A percentile compares a stretch with the other conserved stretches of the same genome.
Evolutionary conservation across 345 rosid genomes (phyloP).

Genomic region (Capsella bursapastoris): DNA sequence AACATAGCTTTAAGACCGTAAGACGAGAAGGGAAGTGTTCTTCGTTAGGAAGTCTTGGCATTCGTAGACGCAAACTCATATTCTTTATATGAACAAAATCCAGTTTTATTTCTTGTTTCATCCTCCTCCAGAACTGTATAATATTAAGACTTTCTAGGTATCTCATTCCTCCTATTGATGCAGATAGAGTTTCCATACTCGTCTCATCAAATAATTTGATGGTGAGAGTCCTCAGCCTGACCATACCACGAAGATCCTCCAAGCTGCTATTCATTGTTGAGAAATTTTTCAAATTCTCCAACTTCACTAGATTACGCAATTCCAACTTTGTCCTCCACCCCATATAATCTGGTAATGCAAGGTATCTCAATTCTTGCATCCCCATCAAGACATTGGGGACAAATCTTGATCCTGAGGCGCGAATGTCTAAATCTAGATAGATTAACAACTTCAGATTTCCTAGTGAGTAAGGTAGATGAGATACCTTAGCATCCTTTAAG

Average conservation of each 20-base stretch:
- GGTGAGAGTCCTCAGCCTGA: not conserved
- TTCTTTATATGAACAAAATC: not conserved
- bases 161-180: not conserved
- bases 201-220: not conserved
- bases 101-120: not conserved
- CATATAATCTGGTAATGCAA: fast-evolving
- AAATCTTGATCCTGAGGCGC: not conserved
- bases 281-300: not conserved
- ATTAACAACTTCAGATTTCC: constrained; percentile 12
- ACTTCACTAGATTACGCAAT: not conserved
- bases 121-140: too few species aligned
- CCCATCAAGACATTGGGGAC: constrained; percentile 11
- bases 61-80: constrained; percentile 18
- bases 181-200: not conserved
- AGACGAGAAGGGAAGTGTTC: constrained; percentile 41
- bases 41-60: constrained; percentile 25
- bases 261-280: not conserved
- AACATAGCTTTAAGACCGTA: not conserved
- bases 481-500: not conserved
- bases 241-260: not conserved
- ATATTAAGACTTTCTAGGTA: not conserved
- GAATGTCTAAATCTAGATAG: not conserved
- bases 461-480: constrained; percentile 36
- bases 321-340: not conserved
- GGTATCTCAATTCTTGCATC: constrained; percentile 23